A percentile compares a stretch with the other conserved stretches of the same genome.
These are phyloP conservation scores for Backusella liffmaniae DNA, from an alignment of 192 early-diverging fungal species.

Conservation along the genomic window DNA sequence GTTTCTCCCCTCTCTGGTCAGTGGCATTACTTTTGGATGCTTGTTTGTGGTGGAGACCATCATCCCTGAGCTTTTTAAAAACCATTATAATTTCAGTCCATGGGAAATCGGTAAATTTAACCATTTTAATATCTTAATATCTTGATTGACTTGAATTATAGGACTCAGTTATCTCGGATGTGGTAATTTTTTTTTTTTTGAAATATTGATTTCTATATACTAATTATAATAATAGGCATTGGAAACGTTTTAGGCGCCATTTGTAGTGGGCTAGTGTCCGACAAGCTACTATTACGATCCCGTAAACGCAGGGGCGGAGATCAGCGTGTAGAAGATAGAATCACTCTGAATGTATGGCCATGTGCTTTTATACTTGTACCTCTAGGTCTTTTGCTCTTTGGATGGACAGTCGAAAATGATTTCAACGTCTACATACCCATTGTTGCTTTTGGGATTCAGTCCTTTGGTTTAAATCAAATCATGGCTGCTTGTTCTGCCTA, in stretches of 20 bases:
- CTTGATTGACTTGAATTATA: too few relatives aligned
- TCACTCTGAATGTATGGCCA: conserved; percentile 42
- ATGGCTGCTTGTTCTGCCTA: conserved; percentile 39
- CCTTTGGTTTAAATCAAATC: conserved; percentile 52
- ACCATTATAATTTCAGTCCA: conserved; percentile 21
- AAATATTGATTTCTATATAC: conserved; percentile 24
- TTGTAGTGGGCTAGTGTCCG: conserved; percentile 39
- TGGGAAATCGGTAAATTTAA: conserved; percentile 25
- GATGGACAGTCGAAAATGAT: conserved; percentile 37
- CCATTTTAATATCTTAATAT: too few relatives aligned
- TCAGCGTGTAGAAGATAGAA: conserved; percentile 41
- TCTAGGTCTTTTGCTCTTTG: conserved; percentile 45
- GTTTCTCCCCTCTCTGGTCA: conserved; percentile 35
- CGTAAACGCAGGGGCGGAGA: conserved; percentile 34
- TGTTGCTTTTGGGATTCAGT: conserved; percentile 42
- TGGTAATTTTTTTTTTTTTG: background rate
- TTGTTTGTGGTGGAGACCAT: conserved; percentile 47
- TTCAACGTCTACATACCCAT: conserved; percentile 40
- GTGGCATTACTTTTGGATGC: conserved; percentile 44
- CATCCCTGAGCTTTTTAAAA: conserved; percentile 18
- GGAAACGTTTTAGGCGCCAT: conserved; percentile 45
- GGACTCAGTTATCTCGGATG: background rate
- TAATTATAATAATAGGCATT: conserved; percentile 23
- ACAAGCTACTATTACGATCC: conserved; percentile 33
- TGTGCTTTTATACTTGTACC: conserved; percentile 42